Base-by-base conservation (phyloP, 257 asterid genomes). In the Solanum bukasovii region DNA sequence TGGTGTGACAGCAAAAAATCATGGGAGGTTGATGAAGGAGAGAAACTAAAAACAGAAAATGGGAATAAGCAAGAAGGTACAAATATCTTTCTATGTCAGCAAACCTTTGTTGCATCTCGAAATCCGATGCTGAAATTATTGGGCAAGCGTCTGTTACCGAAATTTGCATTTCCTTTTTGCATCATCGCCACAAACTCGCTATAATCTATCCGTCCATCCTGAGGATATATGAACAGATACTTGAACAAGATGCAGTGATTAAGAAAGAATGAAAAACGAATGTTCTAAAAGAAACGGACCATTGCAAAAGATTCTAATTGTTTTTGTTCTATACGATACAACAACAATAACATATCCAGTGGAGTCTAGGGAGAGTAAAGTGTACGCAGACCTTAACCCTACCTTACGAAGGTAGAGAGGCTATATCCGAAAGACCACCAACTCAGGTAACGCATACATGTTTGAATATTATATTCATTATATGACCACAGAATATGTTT, bases 131-230 rank as follows among this genome's bases (percentile, higher is more conserved):
- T 82, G 75, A 84, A 83, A 83, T 78, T 84, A 84, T 75, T 87
- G 25, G 40, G 87, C 33, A 70, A 71, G 38, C 73, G 74, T 68
- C 72, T 81, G 65, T 61, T 88, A 20, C 87, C 89, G 14, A 88
- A 40, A 72, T 86, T 79, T 40, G 82, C 42, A 42, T 83, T 73
- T 88, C 90, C 91, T 90, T 72, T 83, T 16, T 90, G 92, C 92
- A 90, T 90, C 92, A 86, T 88, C 1, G 86, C 84, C 90, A 86
- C 90, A 56, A 90, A 90, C 75, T 90, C 92, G 27, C 38, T 88
- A 20, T 88, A 90, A 73, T 90, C 92, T 85, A 90, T 90, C 27
- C 67, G 89, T 9, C 92, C 92, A 72, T 90, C 92, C 92, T 90
- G 85, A 67, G 88, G 1, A 89, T 16, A 12, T 2, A n/a, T 5